A percentile compares a stretch with the other conserved stretches of the same genome.
These are phyloP conservation scores for Colletotrichum euphorbiae DNA, from an alignment of 2,329 filamentous ascomycete genomes.

Conservation along the genomic window DNA sequence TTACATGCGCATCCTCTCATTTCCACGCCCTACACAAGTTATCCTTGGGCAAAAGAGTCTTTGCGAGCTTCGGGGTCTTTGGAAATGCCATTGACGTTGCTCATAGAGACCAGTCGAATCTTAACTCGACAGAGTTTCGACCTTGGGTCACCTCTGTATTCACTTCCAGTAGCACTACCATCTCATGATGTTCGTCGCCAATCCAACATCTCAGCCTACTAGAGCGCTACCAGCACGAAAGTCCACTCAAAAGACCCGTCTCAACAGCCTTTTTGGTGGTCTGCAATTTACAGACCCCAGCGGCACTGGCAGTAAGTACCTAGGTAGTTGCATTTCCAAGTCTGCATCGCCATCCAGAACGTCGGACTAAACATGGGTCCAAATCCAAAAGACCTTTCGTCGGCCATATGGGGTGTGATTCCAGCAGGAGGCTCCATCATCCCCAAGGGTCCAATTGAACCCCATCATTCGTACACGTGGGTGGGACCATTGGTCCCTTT, in stretches of 20 bases:
- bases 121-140: not conserved
- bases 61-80: not conserved
- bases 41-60: not conserved
- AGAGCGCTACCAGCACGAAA: not conserved
- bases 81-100: not conserved
- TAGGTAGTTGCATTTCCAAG: not conserved
- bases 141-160: not conserved
- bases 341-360: conserved; percentile 12
- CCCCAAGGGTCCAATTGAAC: conserved; percentile 33
- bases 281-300: not conserved
- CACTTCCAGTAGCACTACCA: not conserved
- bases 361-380: conserved; percentile 16
- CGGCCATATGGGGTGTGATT: conserved; percentile 20
- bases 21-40: not conserved
- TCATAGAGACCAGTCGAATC: not conserved
- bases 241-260: not conserved
- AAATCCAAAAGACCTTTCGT: conserved; percentile 1
- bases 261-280: not conserved
- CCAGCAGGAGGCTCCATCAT: conserved; percentile 4
- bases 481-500: conserved; percentile 20
- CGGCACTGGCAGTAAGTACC: no score
- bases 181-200: not conserved
- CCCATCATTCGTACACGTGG: conserved; percentile 33
- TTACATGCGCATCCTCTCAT: not conserved
- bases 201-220: not conserved